Evolutionary conservation across 2,329 filamentous ascomycete genomes (phyloP), one percentile per base, ranked within the genome.

Genomic region (Sarocladiaceae sp.): DNA sequence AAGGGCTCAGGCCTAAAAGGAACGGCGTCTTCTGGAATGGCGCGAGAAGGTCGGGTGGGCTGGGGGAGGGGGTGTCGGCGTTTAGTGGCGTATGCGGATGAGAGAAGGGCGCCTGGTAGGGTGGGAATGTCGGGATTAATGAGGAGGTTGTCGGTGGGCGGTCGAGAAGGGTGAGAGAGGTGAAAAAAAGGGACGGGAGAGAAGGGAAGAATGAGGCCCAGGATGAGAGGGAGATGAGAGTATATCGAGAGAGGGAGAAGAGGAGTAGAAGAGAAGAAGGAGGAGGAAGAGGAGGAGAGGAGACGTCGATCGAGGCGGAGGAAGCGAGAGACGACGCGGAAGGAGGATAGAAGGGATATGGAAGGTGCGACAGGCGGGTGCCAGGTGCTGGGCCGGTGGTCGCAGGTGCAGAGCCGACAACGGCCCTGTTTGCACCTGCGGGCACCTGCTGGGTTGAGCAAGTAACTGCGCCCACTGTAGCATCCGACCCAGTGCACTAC

Each of bases 1-100:
- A 21, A 41, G 37, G n/a, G 23, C 37, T 21, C 12, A 29, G 37
- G 37, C 37, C 37, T 41, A 41, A 41, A 41, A 41, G 37, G 37
- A 41, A 41, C 37, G 23, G 37, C 37, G 37, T 41, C 15, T 41
- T 41, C 37, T 41, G 37, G 37, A 41, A 41, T 41, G 37, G 37
- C 37, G 37, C 37, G 37, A 41, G 37, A 41, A 41, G 37, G 37
- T 41, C 37, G 37, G 15, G n/a, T 41, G 37, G 37, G 37, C 37
- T 41, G 37, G 34, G 13, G 26, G 13, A 29, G 26, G 13, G 26
- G 26, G 37, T 27, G 37, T 41, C 20, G 5, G 33, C 13, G 7
- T 29, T 29, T 35, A 15, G 37, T 41, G 37, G 37, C 37, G 37
- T 41, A 12, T 41, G 37, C 29, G 37, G 37, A 41, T 41, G 34